Evolutionary conservation across 192 early-diverging fungal genomes (phyloP), one percentile per base, ranked within the genome.

Genomic region (Glomus cerebriforme): DNA sequence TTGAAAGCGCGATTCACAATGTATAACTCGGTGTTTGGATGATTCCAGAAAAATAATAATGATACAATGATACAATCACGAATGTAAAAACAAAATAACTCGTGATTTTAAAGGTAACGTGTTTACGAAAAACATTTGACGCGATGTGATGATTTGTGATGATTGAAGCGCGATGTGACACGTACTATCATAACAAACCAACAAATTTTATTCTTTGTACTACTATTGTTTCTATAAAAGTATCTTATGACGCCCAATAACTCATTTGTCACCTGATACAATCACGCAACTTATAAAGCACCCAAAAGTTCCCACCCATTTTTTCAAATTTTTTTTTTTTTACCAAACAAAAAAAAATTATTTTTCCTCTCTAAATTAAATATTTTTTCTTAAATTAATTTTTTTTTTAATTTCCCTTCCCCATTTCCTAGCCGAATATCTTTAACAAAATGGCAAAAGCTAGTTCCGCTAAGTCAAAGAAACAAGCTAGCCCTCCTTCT

Each of bases 111-210:
- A n/a, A 43, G 39, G 39, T 43, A n/a, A 43, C 39, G 39, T 43
- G 39, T 43, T 43, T 43, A 43, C 39, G 39, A 43, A 43, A 12
- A 43, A 43, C 39, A 43, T 54, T 65, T 17, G 63, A 65, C 63
- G 63, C 63, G 63, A 65, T 65, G 63, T 65, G 63, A 65, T 65
- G 12, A 65, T 65, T 64, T 65, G 63, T 65, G 63, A 65, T 65
- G 12, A 65, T 65, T 64, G 29, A 64, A 17, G 31, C 63, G 63
- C 63, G 63, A 65, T 65, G 63, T 65, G 63, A 65, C 63, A 65
- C 63, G 63, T 65, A 64, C 24, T 31, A 31, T 31, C n/a, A 64
- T 29, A 29, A 65, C 26, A 65, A 65, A 65, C 26, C 22, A n/a
- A 62, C 60, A 62, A 12, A 31, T 31, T 64, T 31, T 31, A 17